Percentiles rank a stretch among this genome's conserved stretches.
phyloP scores from a whole-genome alignment of 176 grass and related monocot species.

The Thalia dealbata region DNA sequence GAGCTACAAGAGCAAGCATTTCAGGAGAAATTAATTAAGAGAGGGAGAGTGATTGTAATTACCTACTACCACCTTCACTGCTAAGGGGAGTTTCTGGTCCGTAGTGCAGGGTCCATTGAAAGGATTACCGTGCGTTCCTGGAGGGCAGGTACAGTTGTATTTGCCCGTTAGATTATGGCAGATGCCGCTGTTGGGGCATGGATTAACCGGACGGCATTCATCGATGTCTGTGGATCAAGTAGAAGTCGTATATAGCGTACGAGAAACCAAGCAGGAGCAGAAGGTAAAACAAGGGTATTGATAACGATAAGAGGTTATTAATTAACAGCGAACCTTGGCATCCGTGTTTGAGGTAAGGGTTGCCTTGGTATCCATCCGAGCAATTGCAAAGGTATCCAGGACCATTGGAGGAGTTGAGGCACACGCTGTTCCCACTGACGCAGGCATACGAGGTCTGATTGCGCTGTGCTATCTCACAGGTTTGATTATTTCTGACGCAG shows the following conservation, averaged over 20 bases:
- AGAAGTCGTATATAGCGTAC: neutral
- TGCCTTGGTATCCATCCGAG: conserved; percentile 38
- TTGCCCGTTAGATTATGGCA: neutral
- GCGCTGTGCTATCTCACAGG: conserved; percentile 15
- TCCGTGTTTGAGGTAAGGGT: conserved; percentile 28
- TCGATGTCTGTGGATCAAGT: neutral
- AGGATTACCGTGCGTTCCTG: neutral
- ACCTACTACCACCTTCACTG: neutral
- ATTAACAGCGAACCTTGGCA: conserved; percentile 29
- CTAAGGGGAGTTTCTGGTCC: neutral
- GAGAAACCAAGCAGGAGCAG: too few relatives aligned
- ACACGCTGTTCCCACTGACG: conserved; percentile 15
- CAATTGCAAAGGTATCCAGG: conserved; percentile 49
- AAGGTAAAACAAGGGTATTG: too few relatives aligned
- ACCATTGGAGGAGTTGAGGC: conserved; percentile 23
- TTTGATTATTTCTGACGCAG: conserved; percentile 27
- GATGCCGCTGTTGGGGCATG: too few relatives aligned
- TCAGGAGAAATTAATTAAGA: too few relatives aligned
- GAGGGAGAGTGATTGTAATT: too few relatives aligned
- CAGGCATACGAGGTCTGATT: conserved; percentile 16
- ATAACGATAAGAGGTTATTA: too few relatives aligned
- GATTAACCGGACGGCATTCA: too few relatives aligned
- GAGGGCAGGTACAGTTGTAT: neutral
- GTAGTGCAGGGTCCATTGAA: neutral
- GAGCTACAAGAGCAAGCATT: too few relatives aligned